Evolutionary conservation across 768 basidiomycete species (phyloP).

Genomic region (Sporobolomyces pararoseus): DNA sequence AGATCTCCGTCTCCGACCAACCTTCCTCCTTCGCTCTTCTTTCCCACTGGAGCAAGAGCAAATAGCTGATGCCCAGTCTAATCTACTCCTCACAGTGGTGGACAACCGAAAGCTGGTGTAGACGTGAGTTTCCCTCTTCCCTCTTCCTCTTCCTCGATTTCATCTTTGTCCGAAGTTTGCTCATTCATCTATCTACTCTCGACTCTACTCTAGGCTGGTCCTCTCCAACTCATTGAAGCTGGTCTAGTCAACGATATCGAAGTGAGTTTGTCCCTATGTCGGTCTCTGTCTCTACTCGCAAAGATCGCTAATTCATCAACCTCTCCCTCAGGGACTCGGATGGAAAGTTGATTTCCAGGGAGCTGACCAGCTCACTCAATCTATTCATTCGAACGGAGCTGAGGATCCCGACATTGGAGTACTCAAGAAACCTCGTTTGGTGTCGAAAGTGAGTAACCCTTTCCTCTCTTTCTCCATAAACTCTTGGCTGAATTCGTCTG

Average conservation of each 20-base stretch:
- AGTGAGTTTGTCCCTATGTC: conserved; percentile 11
- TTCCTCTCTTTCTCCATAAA: too few species aligned
- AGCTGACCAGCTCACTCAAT: conserved; percentile 20
- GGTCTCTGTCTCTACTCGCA: too few species aligned
- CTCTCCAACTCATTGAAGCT: conserved; percentile 81
- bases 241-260: conserved; percentile 59
- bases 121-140: conserved; percentile 52
- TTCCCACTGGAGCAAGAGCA: too few species aligned
- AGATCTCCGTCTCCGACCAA: background rate
- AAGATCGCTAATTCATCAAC: too few species aligned
- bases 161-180: background rate
- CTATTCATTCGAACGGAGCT: conserved; percentile 49
- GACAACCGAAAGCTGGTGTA: conserved; percentile 70
- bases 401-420: conserved; percentile 77
- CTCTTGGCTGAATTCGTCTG: background rate
- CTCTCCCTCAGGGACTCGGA: conserved; percentile 56
- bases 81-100: conserved; percentile 45
- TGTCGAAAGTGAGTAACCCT: conserved; percentile 56
- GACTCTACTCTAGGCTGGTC: conserved; percentile 55
- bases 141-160: background rate
- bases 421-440: conserved; percentile 83
- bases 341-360: conserved; percentile 89
- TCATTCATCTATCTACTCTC: conserved; percentile 41
- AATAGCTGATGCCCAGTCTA: too few species aligned
- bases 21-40: background rate